phyloP scores from a whole-genome alignment of 106 monocot species.

The Apostasia shenzhenica region DNA sequence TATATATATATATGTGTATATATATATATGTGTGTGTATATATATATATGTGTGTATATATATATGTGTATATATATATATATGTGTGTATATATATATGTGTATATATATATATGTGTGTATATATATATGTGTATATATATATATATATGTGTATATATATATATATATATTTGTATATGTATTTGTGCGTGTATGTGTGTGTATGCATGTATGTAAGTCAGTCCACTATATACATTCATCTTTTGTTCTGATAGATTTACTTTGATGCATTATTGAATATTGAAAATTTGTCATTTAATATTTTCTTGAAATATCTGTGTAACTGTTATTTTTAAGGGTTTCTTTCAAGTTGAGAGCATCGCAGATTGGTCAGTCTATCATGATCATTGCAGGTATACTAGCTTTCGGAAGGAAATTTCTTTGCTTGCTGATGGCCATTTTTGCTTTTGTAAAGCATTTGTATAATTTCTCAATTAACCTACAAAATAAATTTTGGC shows the following conservation, averaged over 20 bases:
- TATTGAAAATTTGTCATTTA: background rate
- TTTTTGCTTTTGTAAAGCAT: background rate
- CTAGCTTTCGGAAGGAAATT: background rate
- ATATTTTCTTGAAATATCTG: background rate
- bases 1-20: no score
- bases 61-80: no score
- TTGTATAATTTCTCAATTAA: background rate
- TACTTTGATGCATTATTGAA: background rate
- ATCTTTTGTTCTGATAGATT: background rate
- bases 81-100: no score
- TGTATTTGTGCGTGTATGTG: no score
- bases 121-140: no score
- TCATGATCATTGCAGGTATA: slow-evolving; percentile 72
- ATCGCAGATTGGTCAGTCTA: slow-evolving; percentile 52
- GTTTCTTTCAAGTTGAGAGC: slow-evolving; percentile 47
- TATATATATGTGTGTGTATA: no score
- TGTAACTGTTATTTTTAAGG: slow-evolving; percentile 24
- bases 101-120: no score
- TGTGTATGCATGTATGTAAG: background rate
- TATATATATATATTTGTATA: no score
- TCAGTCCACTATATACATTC: background rate
- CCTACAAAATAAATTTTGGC: no score
- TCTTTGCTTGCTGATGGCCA: background rate
- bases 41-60: no score
- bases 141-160: no score